phyloP scores from a whole-genome alignment of 495 filamentous ascomycete species.

The Massariosphaeria phaeospora region DNA sequence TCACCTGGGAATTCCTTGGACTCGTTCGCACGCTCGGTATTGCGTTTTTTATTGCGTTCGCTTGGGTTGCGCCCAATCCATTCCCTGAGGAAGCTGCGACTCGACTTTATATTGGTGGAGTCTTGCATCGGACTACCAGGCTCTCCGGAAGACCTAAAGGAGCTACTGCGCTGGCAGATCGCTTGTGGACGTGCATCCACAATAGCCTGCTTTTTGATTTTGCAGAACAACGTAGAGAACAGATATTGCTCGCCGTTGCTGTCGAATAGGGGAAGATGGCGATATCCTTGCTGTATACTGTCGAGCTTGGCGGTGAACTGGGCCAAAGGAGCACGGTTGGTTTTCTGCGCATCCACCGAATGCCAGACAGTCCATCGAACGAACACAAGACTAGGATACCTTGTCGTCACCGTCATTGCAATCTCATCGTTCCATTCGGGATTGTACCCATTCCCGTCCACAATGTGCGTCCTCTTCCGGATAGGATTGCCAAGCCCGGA shows the following conservation, averaged over 20 bases:
- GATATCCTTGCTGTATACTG: constrained; percentile 89
- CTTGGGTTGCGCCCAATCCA: constrained; percentile 22
- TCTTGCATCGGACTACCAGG: constrained; percentile 16
- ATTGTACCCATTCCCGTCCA: constrained; percentile 85
- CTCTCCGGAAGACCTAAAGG: background rate
- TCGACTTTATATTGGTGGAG: background rate
- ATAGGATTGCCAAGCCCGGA: constrained; percentile 72
- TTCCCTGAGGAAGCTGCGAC: constrained; percentile 24
- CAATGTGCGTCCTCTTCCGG: constrained; percentile 69
- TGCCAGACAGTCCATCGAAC: constrained; percentile 89
- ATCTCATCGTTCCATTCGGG: constrained; percentile 75
- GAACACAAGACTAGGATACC: constrained; percentile 88
- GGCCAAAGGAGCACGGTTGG: constrained; percentile 64
- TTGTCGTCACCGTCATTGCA: constrained; percentile 74
- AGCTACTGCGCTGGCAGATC: background rate
- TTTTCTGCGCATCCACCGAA: constrained; percentile 61
- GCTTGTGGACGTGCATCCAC: constrained; percentile 39
- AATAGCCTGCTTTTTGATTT: constrained; percentile 62
- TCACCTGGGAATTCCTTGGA: constrained; percentile 13
- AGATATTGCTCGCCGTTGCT: constrained; percentile 82
- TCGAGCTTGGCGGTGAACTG: constrained; percentile 88
- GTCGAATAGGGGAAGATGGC: constrained; percentile 90
- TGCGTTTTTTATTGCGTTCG: constrained; percentile 30
- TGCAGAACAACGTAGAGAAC: constrained; percentile 91
- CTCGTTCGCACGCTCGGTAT: constrained; percentile 17